Base-by-base conservation (phyloP, 768 basidiomycete species). In the Boletus speciosus region DNA sequence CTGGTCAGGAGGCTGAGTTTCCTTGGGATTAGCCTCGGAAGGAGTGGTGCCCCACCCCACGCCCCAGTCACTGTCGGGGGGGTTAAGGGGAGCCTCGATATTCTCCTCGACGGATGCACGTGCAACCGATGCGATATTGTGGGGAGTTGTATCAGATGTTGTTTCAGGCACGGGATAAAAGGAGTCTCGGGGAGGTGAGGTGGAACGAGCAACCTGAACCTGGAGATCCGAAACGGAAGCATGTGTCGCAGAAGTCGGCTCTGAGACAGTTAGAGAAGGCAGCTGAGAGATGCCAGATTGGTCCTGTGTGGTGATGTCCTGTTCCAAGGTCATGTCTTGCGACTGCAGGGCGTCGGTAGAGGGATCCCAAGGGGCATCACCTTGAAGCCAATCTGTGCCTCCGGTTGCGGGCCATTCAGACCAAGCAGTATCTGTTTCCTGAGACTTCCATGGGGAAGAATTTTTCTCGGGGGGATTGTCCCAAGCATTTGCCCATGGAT, bases 401-500 rank as follows among this genome's bases (percentile, higher is more conserved):
- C 65, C 65, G 16, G 68, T 44, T 32, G 69, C 57, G 29, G 52
- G 32, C 29, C 29, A 31, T 8, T 31, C 3, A 32, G 38, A 7
- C 52, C 34, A 51, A 9, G 45, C 21, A 5, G 9, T 46, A 5
- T 46, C 45, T 34, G 27, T 29, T 46, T 21, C 44, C 4, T 32
- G 44, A 8, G 19, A 29, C 7, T 5, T 5, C 38, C 38, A 39
- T n/a, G 23, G 31, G 6, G 31, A 9, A 32, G 31, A 11, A 11
- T 9, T 32, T 32, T 32, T 11, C 25, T 5, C 23, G 25, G 41
- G 10, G 14, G 23, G 29, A 12, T 11, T 3, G 35, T 47, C 47
- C 47, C 47, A 47, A 27, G 47, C 34, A n/a, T 35, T 36, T 3
- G 47, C 36, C 83, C 87, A 91, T 45, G 86, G 83, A 69, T 90